These are phyloP conservation scores for Cordyceps javanica DNA, from an alignment of 2,329 filamentous ascomycete genomes.

Conservation along the genomic window DNA sequence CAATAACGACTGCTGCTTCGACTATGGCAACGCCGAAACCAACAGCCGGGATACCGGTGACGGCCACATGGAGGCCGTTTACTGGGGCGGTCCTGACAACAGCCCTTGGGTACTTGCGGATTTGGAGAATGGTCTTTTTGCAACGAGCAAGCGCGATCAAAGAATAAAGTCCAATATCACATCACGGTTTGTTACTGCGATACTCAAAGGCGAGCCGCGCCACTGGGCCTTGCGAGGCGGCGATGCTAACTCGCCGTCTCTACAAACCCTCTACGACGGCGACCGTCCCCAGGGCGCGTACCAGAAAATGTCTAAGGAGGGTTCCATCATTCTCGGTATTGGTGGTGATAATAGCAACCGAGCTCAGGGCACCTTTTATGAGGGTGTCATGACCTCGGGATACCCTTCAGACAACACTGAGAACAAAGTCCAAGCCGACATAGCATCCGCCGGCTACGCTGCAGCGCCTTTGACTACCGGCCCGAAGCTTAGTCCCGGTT, in stretches of 20 bases:
- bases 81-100: conserved; percentile 54
- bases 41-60: conserved; percentile 48
- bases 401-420: conserved; percentile 56
- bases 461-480: conserved; percentile 41
- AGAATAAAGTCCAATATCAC: conserved; percentile 44
- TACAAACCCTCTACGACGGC: conserved; percentile 56
- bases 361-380: conserved; percentile 58
- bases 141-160: conserved; percentile 45
- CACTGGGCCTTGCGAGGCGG: conserved; percentile 55
- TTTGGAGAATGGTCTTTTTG: conserved; percentile 61
- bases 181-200: conserved; percentile 49
- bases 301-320: conserved; percentile 59
- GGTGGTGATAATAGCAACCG: conserved; percentile 59
- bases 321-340: conserved; percentile 62
- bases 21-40: conserved; percentile 53
- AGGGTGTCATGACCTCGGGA: conserved; percentile 57
- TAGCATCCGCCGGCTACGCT: conserved; percentile 54
- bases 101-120: conserved; percentile 67
- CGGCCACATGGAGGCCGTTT: conserved; percentile 65
- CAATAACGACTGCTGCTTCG: conserved; percentile 51
- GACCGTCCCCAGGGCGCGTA: conserved; percentile 50
- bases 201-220: conserved; percentile 50
- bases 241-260: conserved; percentile 45
- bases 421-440: conserved; percentile 51
- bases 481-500: conserved; percentile 39